Conservation (phyloP, 169 alveolate genomes). For the Plasmodium adleri region DNA sequence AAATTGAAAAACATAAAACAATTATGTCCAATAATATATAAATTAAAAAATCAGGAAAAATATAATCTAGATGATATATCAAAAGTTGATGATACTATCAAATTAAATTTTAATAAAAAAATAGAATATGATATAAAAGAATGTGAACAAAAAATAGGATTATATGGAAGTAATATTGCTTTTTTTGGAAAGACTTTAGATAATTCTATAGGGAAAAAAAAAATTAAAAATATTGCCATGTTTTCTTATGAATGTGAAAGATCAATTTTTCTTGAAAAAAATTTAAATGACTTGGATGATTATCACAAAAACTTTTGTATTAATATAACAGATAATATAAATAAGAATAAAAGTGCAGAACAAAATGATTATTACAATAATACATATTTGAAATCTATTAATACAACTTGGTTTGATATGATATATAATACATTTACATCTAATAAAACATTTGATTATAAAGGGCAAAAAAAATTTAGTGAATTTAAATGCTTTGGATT, state of each 20-base stretch:
- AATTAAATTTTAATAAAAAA: slow-evolving; percentile 7
- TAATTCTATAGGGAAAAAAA: slow-evolving; percentile 45
- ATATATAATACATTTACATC: slow-evolving; percentile 42
- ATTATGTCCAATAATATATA: slow-evolving; percentile 46
- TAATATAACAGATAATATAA: slow-evolving; percentile 20
- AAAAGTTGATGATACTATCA: slow-evolving; percentile 26
- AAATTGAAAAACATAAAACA: slow-evolving; percentile 24
- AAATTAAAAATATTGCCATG: slow-evolving; percentile 50
- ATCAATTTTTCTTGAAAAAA: slow-evolving; percentile 35
- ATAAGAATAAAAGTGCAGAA: slow-evolving; percentile 2
- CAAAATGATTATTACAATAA: no score
- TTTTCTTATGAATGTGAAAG: slow-evolving; percentile 75
- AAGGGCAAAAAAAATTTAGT: slow-evolving; percentile 18
- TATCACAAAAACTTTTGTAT: slow-evolving; percentile 55
- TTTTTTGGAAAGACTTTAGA: slow-evolving; percentile 44
- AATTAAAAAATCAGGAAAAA: slow-evolving; percentile 36
- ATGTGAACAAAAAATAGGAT: slow-evolving; percentile 56
- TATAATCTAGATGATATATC: slow-evolving; percentile 22
- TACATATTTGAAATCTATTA: neutral
- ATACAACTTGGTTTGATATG: slow-evolving; percentile 67
- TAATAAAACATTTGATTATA: slow-evolving; percentile 28
- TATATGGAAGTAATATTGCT: slow-evolving; percentile 41
- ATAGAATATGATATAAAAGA: slow-evolving; percentile 20
- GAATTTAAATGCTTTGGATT: slow-evolving; percentile 70
- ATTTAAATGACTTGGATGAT: slow-evolving; percentile 51